Evolutionary conservation across 169 alveolate species (phyloP).

Genomic region (Plasmodium yoelii): DNA sequence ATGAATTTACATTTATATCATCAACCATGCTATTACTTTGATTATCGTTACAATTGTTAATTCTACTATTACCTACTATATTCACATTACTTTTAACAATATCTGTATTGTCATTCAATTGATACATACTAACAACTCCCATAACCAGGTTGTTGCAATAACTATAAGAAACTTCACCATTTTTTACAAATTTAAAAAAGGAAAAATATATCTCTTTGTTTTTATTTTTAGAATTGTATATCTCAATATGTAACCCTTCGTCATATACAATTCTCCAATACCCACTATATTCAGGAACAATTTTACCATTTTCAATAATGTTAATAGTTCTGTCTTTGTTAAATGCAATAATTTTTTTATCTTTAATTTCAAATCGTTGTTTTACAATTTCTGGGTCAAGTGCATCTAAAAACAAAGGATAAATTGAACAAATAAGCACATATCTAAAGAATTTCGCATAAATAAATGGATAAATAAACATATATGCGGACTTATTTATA

Average conservation of each 20-base stretch:
- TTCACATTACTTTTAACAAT: not conserved
- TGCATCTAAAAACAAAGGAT: constrained; percentile 13
- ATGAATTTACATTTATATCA: not conserved
- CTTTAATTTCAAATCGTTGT: constrained; percentile 29
- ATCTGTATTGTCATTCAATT: constrained; percentile 1
- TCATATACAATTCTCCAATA: constrained; percentile 72
- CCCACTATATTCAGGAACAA: constrained; percentile 27
- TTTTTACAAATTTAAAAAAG: constrained; percentile 45
- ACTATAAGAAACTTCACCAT: constrained; percentile 35
- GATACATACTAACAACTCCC: constrained; percentile 47
- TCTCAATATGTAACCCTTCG: constrained; percentile 63
- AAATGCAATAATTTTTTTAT: constrained; percentile 21
- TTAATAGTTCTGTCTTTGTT: constrained; percentile 56
- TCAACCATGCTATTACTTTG: not conserved
- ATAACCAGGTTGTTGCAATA: constrained; percentile 51
- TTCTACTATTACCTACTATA: not conserved
- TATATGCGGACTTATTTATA: not conserved
- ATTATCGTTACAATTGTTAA: not conserved
- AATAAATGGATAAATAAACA: not conserved
- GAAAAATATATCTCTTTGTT: constrained; percentile 64
- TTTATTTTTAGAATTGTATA: constrained; percentile 19
- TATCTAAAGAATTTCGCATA: too few relatives aligned
- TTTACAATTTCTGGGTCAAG: constrained; percentile 44
- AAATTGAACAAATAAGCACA: not conserved
- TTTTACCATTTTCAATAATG: constrained; percentile 25